These are phyloP conservation scores for Sarocladium oryzae DNA, from an alignment of 2,329 filamentous ascomycete species.

Conservation along the genomic window DNA sequence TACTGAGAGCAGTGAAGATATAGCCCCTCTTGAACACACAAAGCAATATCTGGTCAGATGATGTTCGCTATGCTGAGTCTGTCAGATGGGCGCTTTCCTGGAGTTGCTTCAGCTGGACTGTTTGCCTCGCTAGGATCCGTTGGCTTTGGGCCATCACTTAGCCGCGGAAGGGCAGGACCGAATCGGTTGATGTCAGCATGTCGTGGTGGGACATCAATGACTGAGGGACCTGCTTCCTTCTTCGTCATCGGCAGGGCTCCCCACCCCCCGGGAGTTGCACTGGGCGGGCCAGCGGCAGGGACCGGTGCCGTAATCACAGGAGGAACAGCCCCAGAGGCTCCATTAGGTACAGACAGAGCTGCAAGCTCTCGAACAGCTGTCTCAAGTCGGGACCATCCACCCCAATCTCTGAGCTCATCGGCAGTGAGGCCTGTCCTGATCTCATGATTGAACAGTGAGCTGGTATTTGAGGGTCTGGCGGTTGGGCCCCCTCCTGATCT, in stretches of 20 bases:
- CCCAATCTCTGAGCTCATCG: slow-evolving; percentile 62
- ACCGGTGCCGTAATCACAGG: neutral
- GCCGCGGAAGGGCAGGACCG: slow-evolving; percentile 19
- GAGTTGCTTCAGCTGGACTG: slow-evolving; percentile 17
- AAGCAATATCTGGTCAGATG: too few species aligned
- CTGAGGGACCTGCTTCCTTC: slow-evolving; percentile 19
- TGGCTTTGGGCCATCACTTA: slow-evolving; percentile 22
- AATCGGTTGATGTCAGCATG: neutral
- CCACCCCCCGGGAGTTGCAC: neutral
- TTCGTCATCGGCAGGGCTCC: neutral
- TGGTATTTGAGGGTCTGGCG: slow-evolving; percentile 19
- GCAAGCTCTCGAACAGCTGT: slow-evolving; percentile 27
- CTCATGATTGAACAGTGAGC: slow-evolving; percentile 37
- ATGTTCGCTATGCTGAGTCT: slow-evolving; percentile 39
- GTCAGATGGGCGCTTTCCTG: slow-evolving; percentile 21
- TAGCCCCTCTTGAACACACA: too few species aligned
- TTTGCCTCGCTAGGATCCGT: slow-evolving; percentile 19
- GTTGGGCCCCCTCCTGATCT: neutral
- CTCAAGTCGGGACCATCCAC: slow-evolving; percentile 73
- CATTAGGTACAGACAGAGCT: slow-evolving; percentile 7
- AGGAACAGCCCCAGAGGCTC: slow-evolving; percentile 8
- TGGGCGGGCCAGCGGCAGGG: neutral
- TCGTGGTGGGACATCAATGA: slow-evolving; percentile 10
- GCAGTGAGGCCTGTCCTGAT: slow-evolving; percentile 45
- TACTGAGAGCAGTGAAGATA: too few species aligned